Percentiles rank a stretch among this genome's conserved stretches.
These are phyloP conservation scores for Anastatica hierochuntica DNA, from an alignment of 345 rosid genomes.

Conservation along the genomic window DNA sequence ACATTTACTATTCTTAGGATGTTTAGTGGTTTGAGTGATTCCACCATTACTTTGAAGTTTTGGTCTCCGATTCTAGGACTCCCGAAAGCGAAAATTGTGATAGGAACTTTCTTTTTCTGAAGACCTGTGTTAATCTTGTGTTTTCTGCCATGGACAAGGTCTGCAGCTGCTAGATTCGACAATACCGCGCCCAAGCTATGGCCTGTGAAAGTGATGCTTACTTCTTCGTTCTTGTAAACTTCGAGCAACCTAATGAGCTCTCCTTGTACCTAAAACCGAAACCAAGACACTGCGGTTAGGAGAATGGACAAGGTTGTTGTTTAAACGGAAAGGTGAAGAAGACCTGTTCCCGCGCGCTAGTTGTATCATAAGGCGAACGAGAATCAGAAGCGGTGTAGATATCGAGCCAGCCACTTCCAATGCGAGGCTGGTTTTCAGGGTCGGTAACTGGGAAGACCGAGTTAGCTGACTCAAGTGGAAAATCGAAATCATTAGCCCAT, in stretches of 20 bases:
- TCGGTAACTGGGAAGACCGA: slow-evolving; percentile 5
- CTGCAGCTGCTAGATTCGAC: slow-evolving; percentile 44
- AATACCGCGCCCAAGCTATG: slow-evolving; percentile 59
- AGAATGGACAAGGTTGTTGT: not conserved
- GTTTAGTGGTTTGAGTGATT: slow-evolving; percentile 12
- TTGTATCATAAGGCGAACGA: slow-evolving; percentile 27
- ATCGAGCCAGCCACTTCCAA: slow-evolving; percentile 43
- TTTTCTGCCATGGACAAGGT: slow-evolving; percentile 32
- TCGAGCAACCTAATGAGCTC: slow-evolving; percentile 44
- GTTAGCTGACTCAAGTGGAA: slow-evolving; percentile 24
- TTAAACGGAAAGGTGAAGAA: not conserved
- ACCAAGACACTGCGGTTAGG: not conserved
- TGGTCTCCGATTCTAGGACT: slow-evolving; percentile 46
- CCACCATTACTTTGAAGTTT: slow-evolving; percentile 9
- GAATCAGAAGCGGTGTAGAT: slow-evolving; percentile 41
- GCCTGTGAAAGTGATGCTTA: slow-evolving; percentile 47
- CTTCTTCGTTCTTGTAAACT: slow-evolving; percentile 42
- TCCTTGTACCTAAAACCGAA: slow-evolving; percentile 30
- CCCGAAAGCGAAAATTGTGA: slow-evolving; percentile 44
- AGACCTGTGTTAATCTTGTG: slow-evolving; percentile 8
- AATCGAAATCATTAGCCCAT: slow-evolving; percentile 38
- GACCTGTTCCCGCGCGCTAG: slow-evolving; percentile 59
- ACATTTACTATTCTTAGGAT: slow-evolving; percentile 24
- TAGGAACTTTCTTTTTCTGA: slow-evolving; percentile 22
- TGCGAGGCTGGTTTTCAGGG: slow-evolving; percentile 10